Evolutionary conservation across 495 filamentous ascomycete species (phyloP), one percentile per base, ranked within the genome.

Genomic region (Lindgomyces ingoldianus): DNA sequence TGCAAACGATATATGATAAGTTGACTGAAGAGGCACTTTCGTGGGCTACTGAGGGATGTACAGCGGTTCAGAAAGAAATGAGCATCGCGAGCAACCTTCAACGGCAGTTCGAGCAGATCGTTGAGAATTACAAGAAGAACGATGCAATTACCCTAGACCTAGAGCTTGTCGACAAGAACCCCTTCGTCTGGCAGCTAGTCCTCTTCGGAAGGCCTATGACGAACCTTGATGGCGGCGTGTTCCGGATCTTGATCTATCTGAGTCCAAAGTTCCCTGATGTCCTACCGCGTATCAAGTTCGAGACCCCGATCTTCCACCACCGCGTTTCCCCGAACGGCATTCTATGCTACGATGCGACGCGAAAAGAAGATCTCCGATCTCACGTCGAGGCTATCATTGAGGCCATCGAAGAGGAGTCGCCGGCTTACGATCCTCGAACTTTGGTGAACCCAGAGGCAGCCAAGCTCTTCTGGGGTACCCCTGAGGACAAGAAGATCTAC

Each of bases 181-280:
- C 89, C 0, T 91, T 88, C 70, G 60, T 83, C 1, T 86, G 82
- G 85, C 69, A 73, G 36, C 63, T 90, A 48, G 93, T 89, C 0
- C 92, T 96, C 74, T 94, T 96, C 71, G 94, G 94, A 36, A 85
- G 89, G 51, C 90, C 93, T 1, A 95, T 94, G 89, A 96, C 93
- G 0, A 90, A 92, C 65, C 82, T 96, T 3, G 95, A 98, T 62
- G 94, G 94, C 4, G 94, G 94, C 4, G 33, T 98, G 55, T 93
- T 97, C 78, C 83, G 82, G 56, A 87, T 97, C 70, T 87, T 81
- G 67, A 81, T 98, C 27, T 81, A 79, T 68, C 86, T 98, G 74
- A 96, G 92, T 68, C 87, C 92, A n/a, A 82, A 86, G 11, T 96
- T 96, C 70, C 94, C 94, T 0, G 85, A 89, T n/a, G 91, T 94